Evolutionary conservation across 192 early-diverging fungal species (phyloP), one percentile per base, ranked within the genome.

Genomic region (Backusella westeae): DNA sequence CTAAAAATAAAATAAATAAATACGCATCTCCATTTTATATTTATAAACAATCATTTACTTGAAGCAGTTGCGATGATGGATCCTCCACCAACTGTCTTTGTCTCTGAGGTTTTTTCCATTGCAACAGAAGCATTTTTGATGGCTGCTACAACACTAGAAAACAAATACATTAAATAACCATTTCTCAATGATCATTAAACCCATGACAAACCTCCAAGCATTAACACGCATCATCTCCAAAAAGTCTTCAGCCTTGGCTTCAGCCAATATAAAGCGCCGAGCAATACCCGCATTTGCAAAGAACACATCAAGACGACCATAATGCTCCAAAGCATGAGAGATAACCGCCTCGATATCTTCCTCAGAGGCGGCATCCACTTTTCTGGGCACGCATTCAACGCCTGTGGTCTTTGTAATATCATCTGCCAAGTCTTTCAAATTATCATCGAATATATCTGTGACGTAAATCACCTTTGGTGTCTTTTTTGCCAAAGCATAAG

Each of bases 201-300:
- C 21, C 17, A 67, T 8, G 7, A 41, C 34, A 36, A 21, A 69
- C 67, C 67, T 69, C 44, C 83, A 56, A 32, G 78, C 75, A 34
- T 85, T 86, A 6, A 86, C 35, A 32, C 74, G 36, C 78, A 85
- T 81, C 76, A 80, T 75, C 14, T 70, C 52, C 66, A 77, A 72
- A 34, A 81, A 85, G 1, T 49, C 49, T 34, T 81, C 76, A 15
- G 23, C 67, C 23, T 42, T 53, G 66, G 73, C 69, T 36, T 73
- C 49, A 49, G 76, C 76, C 29, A 85, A 72, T 32, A 14, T 71
- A 8, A 53, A 19, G 34, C 38, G 67, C 26, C 70, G 38, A 35
- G 78, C 83, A 38, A 81, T 70, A 72, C 84, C 87, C 29, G 86
- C 87, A 75, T 87, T 87, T 34, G 87, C 87, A 44, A 87, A 87